Conservation (phyloP, 2,329 filamentous ascomycete genomes). For the Monilinia fructicola region DNA sequence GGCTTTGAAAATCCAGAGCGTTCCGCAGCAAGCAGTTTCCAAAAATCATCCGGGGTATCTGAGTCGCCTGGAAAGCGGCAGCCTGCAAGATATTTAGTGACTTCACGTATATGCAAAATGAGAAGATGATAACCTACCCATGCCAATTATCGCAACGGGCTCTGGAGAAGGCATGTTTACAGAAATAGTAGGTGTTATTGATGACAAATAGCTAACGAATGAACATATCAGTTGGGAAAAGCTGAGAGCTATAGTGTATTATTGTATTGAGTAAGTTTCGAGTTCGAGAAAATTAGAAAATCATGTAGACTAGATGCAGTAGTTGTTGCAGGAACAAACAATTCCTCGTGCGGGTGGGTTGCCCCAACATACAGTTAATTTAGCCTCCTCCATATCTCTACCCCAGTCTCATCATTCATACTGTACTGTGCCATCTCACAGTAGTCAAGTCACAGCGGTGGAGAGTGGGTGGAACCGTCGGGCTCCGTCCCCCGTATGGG, state of each 20-base stretch:
- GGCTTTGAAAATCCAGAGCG: conserved; percentile 24
- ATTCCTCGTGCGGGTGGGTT: neutral
- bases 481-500: neutral
- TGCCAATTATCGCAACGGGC: conserved; percentile 42
- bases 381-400: neutral
- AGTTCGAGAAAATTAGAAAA: neutral
- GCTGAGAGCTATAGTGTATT: neutral
- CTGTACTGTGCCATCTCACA: too few species aligned
- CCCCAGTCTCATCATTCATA: too few species aligned
- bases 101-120: neutral
- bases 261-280: neutral
- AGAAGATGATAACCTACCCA: conserved; percentile 32
- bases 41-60: conserved; percentile 26
- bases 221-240: neutral
- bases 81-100: neutral
- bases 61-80: conserved; percentile 52
- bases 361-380: neutral
- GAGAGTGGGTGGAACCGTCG: neutral
- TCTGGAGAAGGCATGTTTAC: conserved; percentile 13
- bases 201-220: neutral
- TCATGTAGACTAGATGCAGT: neutral
- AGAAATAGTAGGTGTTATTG: neutral
- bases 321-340: neutral
- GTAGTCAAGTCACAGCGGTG: too few species aligned
- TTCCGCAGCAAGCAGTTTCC: conserved; percentile 27